Evolutionary conservation across 2,329 filamentous ascomycete species (phyloP).

Genomic region (Cryphonectria carpinicola): DNA sequence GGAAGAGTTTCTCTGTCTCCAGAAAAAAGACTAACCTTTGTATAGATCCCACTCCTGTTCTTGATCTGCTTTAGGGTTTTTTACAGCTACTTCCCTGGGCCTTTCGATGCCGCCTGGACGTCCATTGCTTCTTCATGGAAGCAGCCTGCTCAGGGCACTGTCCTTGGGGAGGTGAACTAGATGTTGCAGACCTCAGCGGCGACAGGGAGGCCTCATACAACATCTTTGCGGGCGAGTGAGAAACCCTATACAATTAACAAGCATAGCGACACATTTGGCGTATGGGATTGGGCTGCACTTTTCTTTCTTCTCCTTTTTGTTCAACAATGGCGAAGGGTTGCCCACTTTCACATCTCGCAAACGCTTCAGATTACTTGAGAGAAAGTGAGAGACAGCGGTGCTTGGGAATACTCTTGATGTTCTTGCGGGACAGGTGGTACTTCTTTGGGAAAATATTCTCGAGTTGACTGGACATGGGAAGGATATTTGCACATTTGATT

Average conservation of each 20-base stretch:
- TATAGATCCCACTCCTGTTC: constrained; percentile 26
- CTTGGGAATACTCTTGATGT: not conserved
- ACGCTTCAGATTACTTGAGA: not conserved
- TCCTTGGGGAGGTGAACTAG: not conserved
- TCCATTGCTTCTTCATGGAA: constrained; percentile 2
- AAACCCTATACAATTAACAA: not conserved
- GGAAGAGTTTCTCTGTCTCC: not conserved
- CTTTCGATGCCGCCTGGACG: not conserved
- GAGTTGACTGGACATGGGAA: not conserved
- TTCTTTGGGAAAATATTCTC: constrained; percentile 1
- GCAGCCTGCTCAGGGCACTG: not conserved
- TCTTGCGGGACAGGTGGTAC: not conserved
- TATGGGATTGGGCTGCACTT: not conserved
- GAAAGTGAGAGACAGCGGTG: not conserved
- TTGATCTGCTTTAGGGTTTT: constrained; percentile 15
- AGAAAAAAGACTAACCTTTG: not conserved
- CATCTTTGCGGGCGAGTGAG: not conserved
- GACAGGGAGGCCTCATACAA: not conserved
- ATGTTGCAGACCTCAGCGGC: not conserved
- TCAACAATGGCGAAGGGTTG: not conserved
- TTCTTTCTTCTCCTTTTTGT: constrained; percentile 7
- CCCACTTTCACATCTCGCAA: not conserved
- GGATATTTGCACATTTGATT: not conserved
- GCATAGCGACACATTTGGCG: not conserved
- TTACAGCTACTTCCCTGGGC: constrained; percentile 3